Base-by-base conservation (phyloP, 2,329 filamentous ascomycete species). In the Zasmidium cellare region DNA sequence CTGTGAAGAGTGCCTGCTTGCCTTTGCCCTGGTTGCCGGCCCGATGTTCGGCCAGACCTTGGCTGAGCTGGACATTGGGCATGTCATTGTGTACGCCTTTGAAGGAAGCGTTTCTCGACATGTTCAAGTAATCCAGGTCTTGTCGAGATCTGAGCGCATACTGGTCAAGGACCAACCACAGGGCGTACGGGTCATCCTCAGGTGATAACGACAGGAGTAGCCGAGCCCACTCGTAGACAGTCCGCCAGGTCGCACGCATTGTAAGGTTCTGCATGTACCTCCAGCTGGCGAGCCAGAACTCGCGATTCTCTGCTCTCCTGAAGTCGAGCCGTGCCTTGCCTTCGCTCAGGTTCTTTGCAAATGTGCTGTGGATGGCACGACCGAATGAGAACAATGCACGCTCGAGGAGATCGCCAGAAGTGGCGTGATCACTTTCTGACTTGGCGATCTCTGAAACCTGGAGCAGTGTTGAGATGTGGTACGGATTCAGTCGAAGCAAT, bases 381-480 rank as follows among this genome's bases (percentile, higher is more conserved):
- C 93, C 94, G 71, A 97, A 93, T 0, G 90, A 90, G 76, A 97
- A 97, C 5, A 99, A 82, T 0, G 93, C 92, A 47, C 94, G 85
- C 76, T 97, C 93, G 54, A 96, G 85, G 1, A 97, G 83, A 68
- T 97, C 92, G 2, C 91, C 88, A 0, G 93, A 87, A 3, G 94
- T 84, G 1, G 92, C 86, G 72, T 92, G 88, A 70, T 97, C 94
- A 53, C 91, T 86, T 70, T 97, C 91, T 65, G 96, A 90, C 72
- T 94, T 93, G 12, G 92, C 92, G 51, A 97, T 89, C 71, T 91
- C 91, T 61, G 91, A 96, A 24, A 96, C 92, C 72, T 97, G 92
- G 20, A 97, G 86, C n/a, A 97, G 83, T 1, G 91, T 92, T 1
- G 91, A 94, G 65, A 97, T 88, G 71, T 97, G 92, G 72, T 97